These are phyloP conservation scores for Trichomonascus vanleenenianus DNA, from an alignment of 805 yeast species.

Conservation along the genomic window DNA sequence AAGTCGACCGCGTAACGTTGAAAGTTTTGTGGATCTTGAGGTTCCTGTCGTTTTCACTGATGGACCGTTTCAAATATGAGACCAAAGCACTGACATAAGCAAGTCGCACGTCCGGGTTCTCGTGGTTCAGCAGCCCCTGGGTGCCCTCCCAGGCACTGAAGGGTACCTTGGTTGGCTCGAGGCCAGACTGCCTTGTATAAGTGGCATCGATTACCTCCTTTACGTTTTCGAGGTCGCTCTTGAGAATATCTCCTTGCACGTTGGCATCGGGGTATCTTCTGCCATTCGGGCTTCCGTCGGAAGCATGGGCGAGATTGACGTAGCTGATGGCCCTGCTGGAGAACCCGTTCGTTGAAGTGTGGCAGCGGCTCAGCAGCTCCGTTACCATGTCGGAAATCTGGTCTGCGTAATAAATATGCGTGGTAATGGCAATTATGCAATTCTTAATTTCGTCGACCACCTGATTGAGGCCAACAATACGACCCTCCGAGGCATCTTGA, in stretches of 20 bases:
- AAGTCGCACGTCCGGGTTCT: slow-evolving; percentile 16
- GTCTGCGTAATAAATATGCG: slow-evolving; percentile 77
- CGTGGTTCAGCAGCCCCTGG: slow-evolving; percentile 21
- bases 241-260: slow-evolving; percentile 2
- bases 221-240: slow-evolving; percentile 20
- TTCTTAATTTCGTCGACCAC: slow-evolving; percentile 14
- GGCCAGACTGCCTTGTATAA: background rate
- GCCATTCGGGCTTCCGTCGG: slow-evolving; percentile 1
- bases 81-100: slow-evolving; percentile 20
- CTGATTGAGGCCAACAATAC: background rate
- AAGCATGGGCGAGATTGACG: background rate
- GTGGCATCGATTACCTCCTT: slow-evolving; percentile 15
- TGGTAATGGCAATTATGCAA: slow-evolving; percentile 62
- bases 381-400: slow-evolving; percentile 77
- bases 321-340: background rate
- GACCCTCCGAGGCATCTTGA: background rate
- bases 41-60: slow-evolving; percentile 5
- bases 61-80: slow-evolving; percentile 15
- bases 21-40: slow-evolving; percentile 2
- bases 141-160: slow-evolving; percentile 26
- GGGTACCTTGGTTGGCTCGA: slow-evolving; percentile 11
- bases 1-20: slow-evolving; percentile 6
- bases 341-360: slow-evolving; percentile 3
- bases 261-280: too few relatives aligned
- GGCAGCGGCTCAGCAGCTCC: slow-evolving; percentile 40